phyloP scores from a whole-genome alignment of 1,139 yeast species.

The Magnusiomyces clavatus region DNA sequence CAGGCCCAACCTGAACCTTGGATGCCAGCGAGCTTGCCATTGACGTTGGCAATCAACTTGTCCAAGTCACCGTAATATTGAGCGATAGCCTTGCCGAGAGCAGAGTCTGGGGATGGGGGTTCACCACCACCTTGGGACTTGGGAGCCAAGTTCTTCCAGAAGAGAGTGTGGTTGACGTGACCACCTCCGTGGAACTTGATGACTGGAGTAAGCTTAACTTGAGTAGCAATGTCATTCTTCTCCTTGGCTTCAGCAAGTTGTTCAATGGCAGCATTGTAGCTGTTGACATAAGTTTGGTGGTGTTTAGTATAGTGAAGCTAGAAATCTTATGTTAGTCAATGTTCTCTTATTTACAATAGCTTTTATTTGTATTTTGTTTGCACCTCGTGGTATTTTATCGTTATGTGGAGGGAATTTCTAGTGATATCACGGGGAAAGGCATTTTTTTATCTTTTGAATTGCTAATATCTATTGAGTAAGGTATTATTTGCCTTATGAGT shows the following conservation, averaged over 20 bases:
- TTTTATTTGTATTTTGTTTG: too few species aligned
- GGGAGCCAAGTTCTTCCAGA: conserved; percentile 92
- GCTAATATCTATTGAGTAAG: too few species aligned
- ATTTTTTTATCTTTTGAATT: too few species aligned
- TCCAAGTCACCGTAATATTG: conserved; percentile 74
- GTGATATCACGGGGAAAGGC: too few species aligned
- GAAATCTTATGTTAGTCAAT: too few species aligned
- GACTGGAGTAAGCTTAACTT: conserved; percentile 63
- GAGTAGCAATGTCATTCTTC: conserved; percentile 57
- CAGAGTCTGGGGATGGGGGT: conserved; percentile 52
- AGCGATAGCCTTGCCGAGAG: conserved; percentile 54
- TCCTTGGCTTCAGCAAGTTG: conserved; percentile 65
- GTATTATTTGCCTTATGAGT: too few species aligned
- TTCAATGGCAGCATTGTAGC: conserved; percentile 77
- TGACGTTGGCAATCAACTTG: conserved; percentile 58
- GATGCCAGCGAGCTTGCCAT: conserved; percentile 77
- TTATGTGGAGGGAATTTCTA: too few species aligned
- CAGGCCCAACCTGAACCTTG: conserved; percentile 99
- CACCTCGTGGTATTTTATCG: too few species aligned
- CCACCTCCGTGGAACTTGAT: conserved; percentile 97
- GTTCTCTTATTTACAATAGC: too few species aligned
- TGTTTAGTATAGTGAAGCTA: conserved; percentile 75
- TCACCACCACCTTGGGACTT: conserved; percentile 77
- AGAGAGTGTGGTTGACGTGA: conserved; percentile 73
- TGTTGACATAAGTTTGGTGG: conserved; percentile 90